These are phyloP conservation scores for Boletellus sp. DNA, from an alignment of 768 basidiomycete genomes.

Conservation along the genomic window DNA sequence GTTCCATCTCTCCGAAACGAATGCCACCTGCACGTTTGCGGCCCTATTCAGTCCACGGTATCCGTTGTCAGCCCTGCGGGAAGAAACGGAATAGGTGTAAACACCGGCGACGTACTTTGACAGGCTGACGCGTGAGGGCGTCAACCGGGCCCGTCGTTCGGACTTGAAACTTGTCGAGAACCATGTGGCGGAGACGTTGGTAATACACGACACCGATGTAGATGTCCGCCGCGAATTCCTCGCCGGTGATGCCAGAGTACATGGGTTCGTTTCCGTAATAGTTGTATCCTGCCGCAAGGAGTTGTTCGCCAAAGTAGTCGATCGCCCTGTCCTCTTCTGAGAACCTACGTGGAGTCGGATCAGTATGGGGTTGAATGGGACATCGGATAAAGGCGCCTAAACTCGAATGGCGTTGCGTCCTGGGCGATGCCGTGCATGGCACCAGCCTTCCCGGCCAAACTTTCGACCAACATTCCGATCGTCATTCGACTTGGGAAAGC, in stretches of 20 bases:
- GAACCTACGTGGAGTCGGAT: constrained; percentile 51
- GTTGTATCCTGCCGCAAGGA: constrained; percentile 92
- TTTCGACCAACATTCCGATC: constrained; percentile 99
- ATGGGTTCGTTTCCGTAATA: constrained; percentile 99
- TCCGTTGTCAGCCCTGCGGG: constrained; percentile 4
- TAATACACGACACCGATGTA: constrained; percentile 99
- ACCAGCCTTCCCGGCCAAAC: constrained; percentile 98
- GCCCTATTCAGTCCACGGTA: constrained; percentile 51
- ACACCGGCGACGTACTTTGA: constrained; percentile 64
- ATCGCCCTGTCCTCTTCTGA: constrained; percentile 96
- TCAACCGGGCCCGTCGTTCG: constrained; percentile 98
- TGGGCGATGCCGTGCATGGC: constrained; percentile 98
- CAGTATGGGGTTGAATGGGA: constrained; percentile 5
- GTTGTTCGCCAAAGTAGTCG: constrained; percentile 95
- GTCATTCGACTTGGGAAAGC: constrained; percentile 99
- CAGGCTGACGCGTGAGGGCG: constrained; percentile 91
- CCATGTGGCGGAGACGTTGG: constrained; percentile 98
- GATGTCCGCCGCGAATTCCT: constrained; percentile 98
- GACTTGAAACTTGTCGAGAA: constrained; percentile 99
- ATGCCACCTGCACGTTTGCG: constrained; percentile 98
- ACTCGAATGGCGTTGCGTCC: constrained; percentile 98
- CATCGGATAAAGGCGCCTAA: constrained; percentile 28
- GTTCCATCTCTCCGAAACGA: constrained; percentile 99
- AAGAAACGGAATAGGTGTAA: not conserved
- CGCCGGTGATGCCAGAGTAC: constrained; percentile 99